Evolutionary conservation across 2,329 filamentous ascomycete genomes (phyloP).

Genomic region (Hortaea werneckii): DNA sequence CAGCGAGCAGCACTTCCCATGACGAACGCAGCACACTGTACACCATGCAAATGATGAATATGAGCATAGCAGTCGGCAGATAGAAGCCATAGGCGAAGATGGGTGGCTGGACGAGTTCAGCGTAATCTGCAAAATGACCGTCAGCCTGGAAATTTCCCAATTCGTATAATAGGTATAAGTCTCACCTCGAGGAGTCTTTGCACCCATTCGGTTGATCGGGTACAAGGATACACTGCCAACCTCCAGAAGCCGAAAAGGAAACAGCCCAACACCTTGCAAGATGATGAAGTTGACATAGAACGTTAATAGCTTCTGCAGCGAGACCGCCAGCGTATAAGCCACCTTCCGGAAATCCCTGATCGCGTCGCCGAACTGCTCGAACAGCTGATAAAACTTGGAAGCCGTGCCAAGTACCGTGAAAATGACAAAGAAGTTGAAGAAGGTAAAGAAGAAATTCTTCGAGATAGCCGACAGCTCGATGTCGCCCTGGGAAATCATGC

Average conservation of each 20-base stretch:
- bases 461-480: conserved; percentile 90
- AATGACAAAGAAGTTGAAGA: conserved; percentile 96
- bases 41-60: conserved; percentile 91
- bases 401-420: conserved; percentile 82
- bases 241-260: conserved; percentile 84
- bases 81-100: conserved; percentile 95
- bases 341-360: conserved; percentile 72
- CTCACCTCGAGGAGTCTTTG: conserved; percentile 67
- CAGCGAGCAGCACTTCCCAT: conserved; percentile 71
- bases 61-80: conserved; percentile 79
- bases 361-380: conserved; percentile 55
- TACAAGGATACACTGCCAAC: conserved; percentile 79
- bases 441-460: conserved; percentile 97
- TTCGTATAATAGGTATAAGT: neutral
- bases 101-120: conserved; percentile 69
- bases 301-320: conserved; percentile 61
- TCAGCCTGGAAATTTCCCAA: neutral
- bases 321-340: conserved; percentile 62
- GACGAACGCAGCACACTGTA: conserved; percentile 80
- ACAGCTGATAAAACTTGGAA: conserved; percentile 59
- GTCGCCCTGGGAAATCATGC: conserved; percentile 89
- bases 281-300: conserved; percentile 96
- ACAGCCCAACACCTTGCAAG: conserved; percentile 83
- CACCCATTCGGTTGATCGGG: conserved; percentile 65
- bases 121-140: conserved; percentile 48